These are phyloP conservation scores for Austroboletus niveus DNA, from an alignment of 1,284 basidiomycete species.

Conservation along the genomic window DNA sequence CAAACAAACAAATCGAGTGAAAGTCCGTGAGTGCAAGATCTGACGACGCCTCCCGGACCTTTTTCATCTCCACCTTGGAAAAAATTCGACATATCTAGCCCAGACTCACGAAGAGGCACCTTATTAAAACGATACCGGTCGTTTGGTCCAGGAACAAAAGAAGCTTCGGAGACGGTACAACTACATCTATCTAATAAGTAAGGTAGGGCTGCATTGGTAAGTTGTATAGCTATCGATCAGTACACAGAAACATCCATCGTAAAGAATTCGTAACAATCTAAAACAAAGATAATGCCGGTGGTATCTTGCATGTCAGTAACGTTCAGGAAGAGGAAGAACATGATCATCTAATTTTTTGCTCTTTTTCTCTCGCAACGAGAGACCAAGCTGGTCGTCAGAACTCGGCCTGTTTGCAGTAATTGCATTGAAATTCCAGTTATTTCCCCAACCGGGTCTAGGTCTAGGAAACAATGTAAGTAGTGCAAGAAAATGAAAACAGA, in stretches of 20 bases:
- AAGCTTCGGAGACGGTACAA: not conserved
- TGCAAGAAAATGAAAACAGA: not conserved
- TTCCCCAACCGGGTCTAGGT: slow-evolving; percentile 11
- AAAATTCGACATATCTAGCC: too few species aligned
- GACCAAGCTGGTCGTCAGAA: slow-evolving; percentile 4
- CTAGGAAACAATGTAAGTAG: slow-evolving; percentile 14
- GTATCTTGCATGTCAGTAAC: slow-evolving; percentile 8
- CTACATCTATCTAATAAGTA: slow-evolving; percentile 12
- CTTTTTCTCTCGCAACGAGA: slow-evolving; percentile 5
- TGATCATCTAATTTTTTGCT: slow-evolving; percentile 5
- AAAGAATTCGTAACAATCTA: slow-evolving; percentile 1
- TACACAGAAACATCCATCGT: not conserved
- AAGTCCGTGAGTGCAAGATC: too few species aligned
- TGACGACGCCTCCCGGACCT: too few species aligned
- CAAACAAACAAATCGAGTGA: too few species aligned
- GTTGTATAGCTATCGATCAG: not conserved
- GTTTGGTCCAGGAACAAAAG: too few species aligned
- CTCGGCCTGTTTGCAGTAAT: slow-evolving; percentile 5
- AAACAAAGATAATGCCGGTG: not conserved
- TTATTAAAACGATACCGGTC: too few species aligned
- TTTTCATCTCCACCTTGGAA: too few species aligned
- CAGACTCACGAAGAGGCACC: too few species aligned
- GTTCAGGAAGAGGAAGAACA: slow-evolving; percentile 7
- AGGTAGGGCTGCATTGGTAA: slow-evolving; percentile 17
- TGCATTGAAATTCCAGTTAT: slow-evolving; percentile 22